Conservation (phyloP, 208 protist genomes). For the Tritrichomonas foetus region DNA sequence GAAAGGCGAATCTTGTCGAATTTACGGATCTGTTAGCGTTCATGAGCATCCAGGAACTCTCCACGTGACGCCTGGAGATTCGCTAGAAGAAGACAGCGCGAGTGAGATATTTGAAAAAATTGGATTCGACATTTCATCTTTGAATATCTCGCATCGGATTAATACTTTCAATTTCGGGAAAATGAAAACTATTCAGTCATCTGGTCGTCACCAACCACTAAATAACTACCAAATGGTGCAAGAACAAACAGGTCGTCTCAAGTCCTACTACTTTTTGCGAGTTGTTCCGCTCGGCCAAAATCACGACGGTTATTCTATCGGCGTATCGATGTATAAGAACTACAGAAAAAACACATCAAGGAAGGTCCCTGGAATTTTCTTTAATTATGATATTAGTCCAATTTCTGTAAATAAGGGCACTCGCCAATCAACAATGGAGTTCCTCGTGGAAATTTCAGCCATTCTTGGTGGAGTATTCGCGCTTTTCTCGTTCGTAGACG, state of each 20-base stretch:
- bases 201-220: background rate
- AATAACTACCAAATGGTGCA: background rate
- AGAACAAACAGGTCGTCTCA: background rate
- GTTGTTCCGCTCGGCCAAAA: background rate
- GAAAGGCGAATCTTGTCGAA: background rate
- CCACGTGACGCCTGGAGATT: background rate
- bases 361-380: background rate
- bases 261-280: background rate
- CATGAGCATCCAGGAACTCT: background rate
- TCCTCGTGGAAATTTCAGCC: background rate
- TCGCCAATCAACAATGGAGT: background rate
- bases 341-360: background rate
- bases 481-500: background rate
- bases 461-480: constrained; percentile 37
- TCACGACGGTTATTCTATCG: background rate
- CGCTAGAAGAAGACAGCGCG: no score
- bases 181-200: no score
- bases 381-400: constrained; percentile 9
- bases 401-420: background rate
- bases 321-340: background rate
- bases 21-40: background rate
- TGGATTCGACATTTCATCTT: background rate
- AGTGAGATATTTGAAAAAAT: background rate
- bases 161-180: background rate
- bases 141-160: background rate